These are phyloP conservation scores for Allomyces macrogynus DNA, from an alignment of 192 early-diverging fungal species.

Conservation along the genomic window DNA sequence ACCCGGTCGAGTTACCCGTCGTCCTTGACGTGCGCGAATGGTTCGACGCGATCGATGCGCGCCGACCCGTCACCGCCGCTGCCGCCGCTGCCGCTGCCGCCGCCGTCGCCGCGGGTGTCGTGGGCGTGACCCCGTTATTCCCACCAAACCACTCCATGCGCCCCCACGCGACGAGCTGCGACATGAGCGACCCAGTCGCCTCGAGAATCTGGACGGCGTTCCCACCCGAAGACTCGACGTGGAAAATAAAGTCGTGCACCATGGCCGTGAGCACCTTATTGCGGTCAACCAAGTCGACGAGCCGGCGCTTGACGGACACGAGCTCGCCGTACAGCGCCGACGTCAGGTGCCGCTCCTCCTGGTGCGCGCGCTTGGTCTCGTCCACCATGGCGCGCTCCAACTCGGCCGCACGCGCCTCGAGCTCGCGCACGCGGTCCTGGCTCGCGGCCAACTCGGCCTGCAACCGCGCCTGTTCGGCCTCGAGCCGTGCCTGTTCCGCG, in stretches of 20 bases:
- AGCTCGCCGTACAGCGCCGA: constrained; percentile 23
- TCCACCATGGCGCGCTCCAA: constrained; percentile 14
- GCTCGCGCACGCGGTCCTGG: too few relatives aligned
- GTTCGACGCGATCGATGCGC: constrained; percentile 48
- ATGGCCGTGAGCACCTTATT: constrained; percentile 41
- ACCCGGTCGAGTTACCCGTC: too few relatives aligned
- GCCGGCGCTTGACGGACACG: constrained; percentile 32
- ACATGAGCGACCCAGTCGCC: constrained; percentile 39
- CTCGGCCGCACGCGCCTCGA: background rate
- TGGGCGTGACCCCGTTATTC: too few relatives aligned
- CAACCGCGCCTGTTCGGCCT: constrained; percentile 30
- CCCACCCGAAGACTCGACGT: constrained; percentile 26
- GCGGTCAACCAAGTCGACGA: constrained; percentile 39
- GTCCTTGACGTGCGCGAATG: constrained; percentile 55
- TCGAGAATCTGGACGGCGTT: constrained; percentile 46
- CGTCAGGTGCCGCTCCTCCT: too few relatives aligned
- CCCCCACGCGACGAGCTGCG: constrained; percentile 61
- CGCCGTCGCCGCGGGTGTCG: background rate
- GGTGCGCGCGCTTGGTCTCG: too few relatives aligned
- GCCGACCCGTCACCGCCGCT: constrained; percentile 1
- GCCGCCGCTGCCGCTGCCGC: constrained; percentile 18
- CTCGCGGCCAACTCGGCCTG: background rate
- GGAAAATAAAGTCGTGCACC: constrained; percentile 36
- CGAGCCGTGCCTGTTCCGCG: constrained; percentile 52
- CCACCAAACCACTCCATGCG: constrained; percentile 10